phyloP scores from a whole-genome alignment of 176 grass and related monocot species.

The Triticum aestivum region IWGSC_CS_RefSeq_v2.1 NC_057807.1:531695904-531696403 shows the following conservation, averaged over 20 bases:
- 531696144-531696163: slow-evolving; percentile 46
- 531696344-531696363: slow-evolving; percentile 19
- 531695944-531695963: too few relatives aligned
- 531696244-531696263: slow-evolving; percentile 34
- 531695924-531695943: too few relatives aligned
- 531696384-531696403: neutral
- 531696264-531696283: slow-evolving; percentile 28
- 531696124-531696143: slow-evolving; percentile 42
- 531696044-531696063: neutral
- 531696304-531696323: slow-evolving; percentile 33
- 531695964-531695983: too few relatives aligned
- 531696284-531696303: slow-evolving; percentile 10
- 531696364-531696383: neutral
- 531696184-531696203: slow-evolving; percentile 49
- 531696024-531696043: neutral
- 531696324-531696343: slow-evolving; percentile 21
- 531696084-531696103: neutral
- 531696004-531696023: neutral
- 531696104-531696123: neutral
- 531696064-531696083: neutral
- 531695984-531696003: too few relatives aligned
- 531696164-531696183: slow-evolving; percentile 34
- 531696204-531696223: slow-evolving; percentile 44
- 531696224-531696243: slow-evolving; percentile 40
- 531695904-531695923: too few relatives aligned